These are phyloP conservation scores for Nidula niveotomentosa DNA, from an alignment of 1,284 basidiomycete species.

Conservation along the genomic window DNA sequence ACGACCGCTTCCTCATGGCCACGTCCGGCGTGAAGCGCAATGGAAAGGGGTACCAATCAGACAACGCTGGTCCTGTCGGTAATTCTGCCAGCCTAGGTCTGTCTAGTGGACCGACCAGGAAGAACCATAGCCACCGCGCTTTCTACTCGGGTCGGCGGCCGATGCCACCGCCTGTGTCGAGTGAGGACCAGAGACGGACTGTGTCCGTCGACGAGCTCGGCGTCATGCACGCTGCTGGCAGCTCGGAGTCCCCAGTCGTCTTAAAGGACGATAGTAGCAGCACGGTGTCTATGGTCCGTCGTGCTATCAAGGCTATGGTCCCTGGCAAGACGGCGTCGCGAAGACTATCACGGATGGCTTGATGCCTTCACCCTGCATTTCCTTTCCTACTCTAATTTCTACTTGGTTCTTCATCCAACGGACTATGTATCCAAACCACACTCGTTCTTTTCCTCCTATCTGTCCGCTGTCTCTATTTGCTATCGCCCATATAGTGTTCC, in stretches of 20 bases:
- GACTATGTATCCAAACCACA: not conserved
- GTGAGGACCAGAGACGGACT: conserved; percentile 47
- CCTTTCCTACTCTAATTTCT: conserved; percentile 3
- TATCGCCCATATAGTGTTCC: not conserved
- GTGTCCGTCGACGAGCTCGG: conserved; percentile 57
- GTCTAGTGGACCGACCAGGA: conserved; percentile 14
- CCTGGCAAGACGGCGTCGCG: conserved; percentile 49
- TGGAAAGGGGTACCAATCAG: conserved; percentile 75
- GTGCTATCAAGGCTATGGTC: conserved; percentile 67
- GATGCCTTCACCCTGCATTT: conserved; percentile 7
- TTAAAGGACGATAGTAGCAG: conserved; percentile 47
- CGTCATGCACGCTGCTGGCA: conserved; percentile 32
- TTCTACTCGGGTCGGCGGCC: conserved; percentile 51
- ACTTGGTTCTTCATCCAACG: conserved; percentile 1
- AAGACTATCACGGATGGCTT: conserved; percentile 39
- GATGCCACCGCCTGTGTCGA: conserved; percentile 69
- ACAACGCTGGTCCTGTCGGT: conserved; percentile 41
- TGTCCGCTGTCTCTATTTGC: conserved; percentile 1
- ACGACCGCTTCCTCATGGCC: conserved; percentile 78
- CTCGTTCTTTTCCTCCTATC: not conserved
- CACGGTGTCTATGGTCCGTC: conserved; percentile 55
- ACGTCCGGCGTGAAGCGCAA: conserved; percentile 72
- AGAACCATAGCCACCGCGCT: conserved; percentile 42
- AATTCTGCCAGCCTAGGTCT: conserved; percentile 19
- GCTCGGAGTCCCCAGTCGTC: conserved; percentile 19